Percentiles rank a stretch among this genome's conserved stretches.
Evolutionary conservation across 768 basidiomycete species (phyloP).

Genomic region (Boletellus ananas): DNA sequence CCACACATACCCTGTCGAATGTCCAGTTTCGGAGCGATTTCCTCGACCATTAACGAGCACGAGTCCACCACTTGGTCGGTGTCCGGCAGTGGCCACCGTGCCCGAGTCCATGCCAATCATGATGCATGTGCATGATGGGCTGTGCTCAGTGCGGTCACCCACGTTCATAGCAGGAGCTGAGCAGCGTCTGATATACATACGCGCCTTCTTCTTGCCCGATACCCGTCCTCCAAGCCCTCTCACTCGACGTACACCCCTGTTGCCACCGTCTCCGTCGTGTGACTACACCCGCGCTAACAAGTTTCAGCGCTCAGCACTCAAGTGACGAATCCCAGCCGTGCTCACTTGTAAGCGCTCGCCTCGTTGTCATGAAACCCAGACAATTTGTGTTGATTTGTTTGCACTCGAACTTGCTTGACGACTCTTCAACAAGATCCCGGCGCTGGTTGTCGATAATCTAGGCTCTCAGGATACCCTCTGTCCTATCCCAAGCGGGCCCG

Average conservation of each 20-base stretch:
- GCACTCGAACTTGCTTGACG: constrained; percentile 23
- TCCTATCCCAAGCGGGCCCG: constrained; percentile 1
- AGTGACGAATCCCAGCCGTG: neutral
- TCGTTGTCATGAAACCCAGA: constrained; percentile 16
- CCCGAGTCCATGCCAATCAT: too few species aligned
- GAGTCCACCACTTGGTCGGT: neutral
- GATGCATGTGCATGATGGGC: too few species aligned
- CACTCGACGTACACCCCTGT: neutral
- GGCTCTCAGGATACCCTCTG: constrained; percentile 12
- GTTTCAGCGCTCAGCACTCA: neutral
- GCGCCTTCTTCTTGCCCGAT: neutral
- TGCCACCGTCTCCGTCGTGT: neutral
- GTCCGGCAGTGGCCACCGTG: neutral
- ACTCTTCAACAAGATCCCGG: constrained; percentile 23
- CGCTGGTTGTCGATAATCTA: neutral
- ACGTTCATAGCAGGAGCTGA: too few species aligned
- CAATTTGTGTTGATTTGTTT: constrained; percentile 33
- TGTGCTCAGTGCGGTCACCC: too few species aligned
- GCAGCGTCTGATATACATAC: neutral
- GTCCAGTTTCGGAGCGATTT: neutral
- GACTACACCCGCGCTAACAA: neutral
- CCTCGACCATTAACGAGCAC: neutral
- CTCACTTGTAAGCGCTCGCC: constrained; percentile 16
- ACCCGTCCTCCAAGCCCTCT: neutral
- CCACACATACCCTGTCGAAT: too few species aligned